Percentiles rank a stretch among this genome's conserved stretches.
phyloP scores from a whole-genome alignment of 805 yeast species.

The Teunomyces panamensis region DNA sequence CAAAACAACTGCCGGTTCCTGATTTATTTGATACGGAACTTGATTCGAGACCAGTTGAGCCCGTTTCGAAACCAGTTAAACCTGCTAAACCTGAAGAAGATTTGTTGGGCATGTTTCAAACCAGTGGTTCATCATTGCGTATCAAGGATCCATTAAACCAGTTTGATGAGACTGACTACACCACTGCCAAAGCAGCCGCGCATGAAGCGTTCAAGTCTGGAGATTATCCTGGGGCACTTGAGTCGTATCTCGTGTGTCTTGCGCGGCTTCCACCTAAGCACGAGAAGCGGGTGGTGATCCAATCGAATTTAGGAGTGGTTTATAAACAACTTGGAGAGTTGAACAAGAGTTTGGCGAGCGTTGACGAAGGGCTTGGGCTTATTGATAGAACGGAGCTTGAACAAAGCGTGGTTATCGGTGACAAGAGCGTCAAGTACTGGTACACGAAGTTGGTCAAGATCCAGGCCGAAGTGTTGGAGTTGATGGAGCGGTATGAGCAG shows the following conservation, averaged over 20 bases:
- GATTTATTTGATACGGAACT: too few species aligned
- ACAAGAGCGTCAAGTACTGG: conserved; percentile 60
- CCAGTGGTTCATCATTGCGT: conserved; percentile 4
- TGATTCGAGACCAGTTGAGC: background rate
- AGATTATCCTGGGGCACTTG: conserved; percentile 67
- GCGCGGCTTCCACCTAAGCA: conserved; percentile 59
- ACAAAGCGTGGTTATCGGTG: conserved; percentile 33
- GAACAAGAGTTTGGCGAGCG: conserved; percentile 10
- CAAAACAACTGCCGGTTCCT: too few species aligned
- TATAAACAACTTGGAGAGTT: conserved; percentile 13
- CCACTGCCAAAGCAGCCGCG: conserved; percentile 54
- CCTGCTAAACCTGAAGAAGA: conserved; percentile 10
- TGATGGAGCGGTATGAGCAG: conserved; percentile 63
- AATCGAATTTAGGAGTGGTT: conserved; percentile 65
- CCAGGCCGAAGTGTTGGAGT: conserved; percentile 83
- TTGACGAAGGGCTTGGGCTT: conserved; percentile 46
- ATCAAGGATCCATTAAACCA: conserved; percentile 29
- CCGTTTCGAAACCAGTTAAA: too few species aligned
- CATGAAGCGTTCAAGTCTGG: conserved; percentile 71
- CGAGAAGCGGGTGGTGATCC: conserved; percentile 60
- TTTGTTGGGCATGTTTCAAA: conserved; percentile 23
- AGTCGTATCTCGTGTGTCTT: conserved; percentile 52
- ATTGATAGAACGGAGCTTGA: conserved; percentile 26
- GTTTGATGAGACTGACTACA: conserved; percentile 42
- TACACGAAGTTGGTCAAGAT: conserved; percentile 69